Evolutionary conservation across 768 basidiomycete genomes (phyloP).

Genomic region (Tylopilus rubrobrunneus): DNA sequence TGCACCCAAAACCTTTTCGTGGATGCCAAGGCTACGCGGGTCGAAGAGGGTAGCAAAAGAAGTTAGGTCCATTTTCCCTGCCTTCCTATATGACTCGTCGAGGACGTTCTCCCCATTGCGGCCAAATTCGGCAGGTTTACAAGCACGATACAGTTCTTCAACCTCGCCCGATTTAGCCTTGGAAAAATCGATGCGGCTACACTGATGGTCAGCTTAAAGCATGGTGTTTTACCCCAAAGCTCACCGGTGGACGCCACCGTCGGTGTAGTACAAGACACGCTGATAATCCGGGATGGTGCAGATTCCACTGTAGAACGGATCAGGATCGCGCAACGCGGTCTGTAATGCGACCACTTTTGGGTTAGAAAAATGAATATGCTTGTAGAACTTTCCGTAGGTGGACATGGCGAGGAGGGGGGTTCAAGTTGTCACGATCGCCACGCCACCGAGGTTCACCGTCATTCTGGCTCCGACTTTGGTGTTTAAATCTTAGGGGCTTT

Average conservation of each 20-base stretch:
- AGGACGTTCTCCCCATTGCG: neutral
- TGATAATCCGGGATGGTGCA: neutral
- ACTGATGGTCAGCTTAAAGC: too few species aligned
- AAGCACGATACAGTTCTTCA: neutral
- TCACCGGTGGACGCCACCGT: neutral
- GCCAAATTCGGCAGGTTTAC: slow-evolving; percentile 8
- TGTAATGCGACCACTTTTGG: too few species aligned
- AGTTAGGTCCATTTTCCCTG: slow-evolving; percentile 32
- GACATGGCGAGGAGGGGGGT: too few species aligned
- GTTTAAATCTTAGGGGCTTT: too few species aligned
- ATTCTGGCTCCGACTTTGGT: too few species aligned
- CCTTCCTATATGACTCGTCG: slow-evolving; percentile 33
- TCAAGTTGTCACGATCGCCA: too few species aligned
- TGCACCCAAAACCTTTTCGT: neutral
- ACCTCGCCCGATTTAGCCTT: neutral
- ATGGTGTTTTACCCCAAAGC: too few species aligned
- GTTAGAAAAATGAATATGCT: too few species aligned
- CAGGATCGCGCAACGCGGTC: neutral
- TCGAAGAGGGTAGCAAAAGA: slow-evolving; percentile 27
- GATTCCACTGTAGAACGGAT: neutral
- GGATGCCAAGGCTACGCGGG: neutral
- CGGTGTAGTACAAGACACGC: neutral
- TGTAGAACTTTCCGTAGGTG: too few species aligned
- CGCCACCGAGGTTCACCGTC: too few species aligned
- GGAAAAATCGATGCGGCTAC: slow-evolving; percentile 1